Evolutionary conservation across 2,329 filamentous ascomycete genomes (phyloP).

Genomic region (Ceratocystis smalleyi): DNA sequence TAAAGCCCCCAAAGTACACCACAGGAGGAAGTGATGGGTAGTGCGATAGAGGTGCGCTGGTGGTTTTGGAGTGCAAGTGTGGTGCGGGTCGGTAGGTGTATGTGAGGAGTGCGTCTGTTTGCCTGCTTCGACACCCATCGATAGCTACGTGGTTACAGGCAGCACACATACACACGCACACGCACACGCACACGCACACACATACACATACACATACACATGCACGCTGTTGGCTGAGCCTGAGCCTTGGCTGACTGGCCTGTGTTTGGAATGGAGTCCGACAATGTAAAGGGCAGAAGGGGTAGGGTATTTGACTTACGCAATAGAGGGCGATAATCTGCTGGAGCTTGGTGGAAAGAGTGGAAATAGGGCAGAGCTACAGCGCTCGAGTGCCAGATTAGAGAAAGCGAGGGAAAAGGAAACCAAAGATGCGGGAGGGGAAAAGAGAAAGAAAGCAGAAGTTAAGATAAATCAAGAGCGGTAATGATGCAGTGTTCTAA

Average conservation of each 20-base stretch:
- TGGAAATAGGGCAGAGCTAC: not conserved
- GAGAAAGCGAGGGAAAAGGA: not conserved
- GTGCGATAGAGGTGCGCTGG: not conserved
- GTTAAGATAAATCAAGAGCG: not conserved
- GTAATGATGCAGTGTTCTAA: not conserved
- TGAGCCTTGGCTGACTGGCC: not conserved
- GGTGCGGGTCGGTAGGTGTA: too few species aligned
- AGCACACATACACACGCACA: too few species aligned
- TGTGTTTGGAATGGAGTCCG: not conserved
- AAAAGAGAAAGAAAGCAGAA: not conserved
- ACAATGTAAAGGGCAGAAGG: not conserved
- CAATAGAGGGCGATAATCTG: not conserved
- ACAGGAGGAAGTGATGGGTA: not conserved
- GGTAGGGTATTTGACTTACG: not conserved
- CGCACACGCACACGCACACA: too few species aligned
- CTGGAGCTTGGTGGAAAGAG: not conserved
- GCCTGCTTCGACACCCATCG: not conserved
- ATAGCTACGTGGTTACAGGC: not conserved
- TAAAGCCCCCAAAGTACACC: too few species aligned
- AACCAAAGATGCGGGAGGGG: not conserved
- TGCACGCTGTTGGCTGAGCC: not conserved
- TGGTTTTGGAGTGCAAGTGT: not conserved
- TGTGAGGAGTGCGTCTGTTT: not conserved
- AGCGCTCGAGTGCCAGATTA: not conserved
- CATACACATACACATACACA: too few species aligned